Evolutionary conservation across 106 monocot species (phyloP).

Genomic region (Amphibolis antarctica): DNA sequence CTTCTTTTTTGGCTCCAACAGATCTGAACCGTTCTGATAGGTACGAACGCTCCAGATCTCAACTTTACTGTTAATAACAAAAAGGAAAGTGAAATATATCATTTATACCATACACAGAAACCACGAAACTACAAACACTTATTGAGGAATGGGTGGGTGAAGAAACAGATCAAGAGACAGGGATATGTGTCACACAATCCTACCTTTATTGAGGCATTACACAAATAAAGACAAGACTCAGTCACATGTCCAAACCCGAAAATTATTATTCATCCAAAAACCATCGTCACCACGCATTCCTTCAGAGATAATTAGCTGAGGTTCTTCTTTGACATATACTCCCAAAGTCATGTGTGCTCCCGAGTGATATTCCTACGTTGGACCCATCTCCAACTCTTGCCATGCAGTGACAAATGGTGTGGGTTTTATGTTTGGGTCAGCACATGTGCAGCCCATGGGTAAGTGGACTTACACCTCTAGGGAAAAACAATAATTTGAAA

Average conservation of each 20-base stretch:
- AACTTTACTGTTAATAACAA: no score
- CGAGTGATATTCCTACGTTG: background rate
- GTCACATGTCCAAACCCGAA: slow-evolving; percentile 1
- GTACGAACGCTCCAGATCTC: no score
- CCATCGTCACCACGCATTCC: background rate
- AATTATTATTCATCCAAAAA: background rate
- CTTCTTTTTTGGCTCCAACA: no score
- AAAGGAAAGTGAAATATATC: no score
- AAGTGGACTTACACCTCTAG: background rate
- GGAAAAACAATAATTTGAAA: no score
- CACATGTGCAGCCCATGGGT: background rate
- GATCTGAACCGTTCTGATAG: no score
- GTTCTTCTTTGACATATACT: slow-evolving; percentile 1
- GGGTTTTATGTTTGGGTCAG: background rate
- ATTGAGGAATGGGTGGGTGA: background rate
- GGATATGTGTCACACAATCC: background rate
- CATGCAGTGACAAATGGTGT: background rate
- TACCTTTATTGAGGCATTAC: background rate
- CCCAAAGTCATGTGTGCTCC: background rate
- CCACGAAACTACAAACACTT: background rate
- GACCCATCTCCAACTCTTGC: background rate
- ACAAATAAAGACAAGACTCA: background rate
- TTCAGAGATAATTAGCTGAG: background rate
- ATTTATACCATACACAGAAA: background rate
- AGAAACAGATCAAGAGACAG: background rate